These are phyloP conservation scores for Paraphoma sp. DNA, from an alignment of 2,329 filamentous ascomycete species.

Conservation along the genomic window DNA sequence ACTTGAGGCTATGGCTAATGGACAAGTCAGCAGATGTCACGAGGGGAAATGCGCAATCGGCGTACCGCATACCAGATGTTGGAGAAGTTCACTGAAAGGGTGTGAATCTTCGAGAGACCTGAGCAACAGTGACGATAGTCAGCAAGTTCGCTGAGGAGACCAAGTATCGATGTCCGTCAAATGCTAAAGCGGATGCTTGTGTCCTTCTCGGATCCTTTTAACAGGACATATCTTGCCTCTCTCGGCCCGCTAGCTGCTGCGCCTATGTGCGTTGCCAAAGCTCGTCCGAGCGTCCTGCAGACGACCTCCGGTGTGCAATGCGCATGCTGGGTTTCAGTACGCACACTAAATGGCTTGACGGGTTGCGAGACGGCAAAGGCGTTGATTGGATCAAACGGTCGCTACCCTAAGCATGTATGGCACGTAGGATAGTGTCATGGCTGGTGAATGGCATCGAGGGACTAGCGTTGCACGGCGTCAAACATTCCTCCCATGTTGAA, in stretches of 20 bases:
- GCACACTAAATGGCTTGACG: slow-evolving; percentile 34
- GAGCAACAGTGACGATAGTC: not conserved
- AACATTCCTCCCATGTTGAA: slow-evolving; percentile 38
- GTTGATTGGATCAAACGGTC: slow-evolving; percentile 31
- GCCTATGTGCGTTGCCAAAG: slow-evolving; percentile 36
- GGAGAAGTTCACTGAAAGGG: not conserved
- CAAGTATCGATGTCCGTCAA: slow-evolving; percentile 10
- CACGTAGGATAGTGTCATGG: slow-evolving; percentile 27
- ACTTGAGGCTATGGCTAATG: slow-evolving; percentile 12
- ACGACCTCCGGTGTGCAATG: slow-evolving; percentile 38
- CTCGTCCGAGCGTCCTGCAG: slow-evolving; percentile 40
- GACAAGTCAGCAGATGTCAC: slow-evolving; percentile 27
- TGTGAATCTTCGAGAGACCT: not conserved
- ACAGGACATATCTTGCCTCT: slow-evolving; percentile 22
- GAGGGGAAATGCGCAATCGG: not conserved
- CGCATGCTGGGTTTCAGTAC: slow-evolving; percentile 30
- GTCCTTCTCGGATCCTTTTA: slow-evolving; percentile 23
- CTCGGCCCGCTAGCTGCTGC: slow-evolving; percentile 29
- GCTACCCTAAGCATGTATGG: slow-evolving; percentile 24
- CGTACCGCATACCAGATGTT: not conserved
- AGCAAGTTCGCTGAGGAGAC: not conserved
- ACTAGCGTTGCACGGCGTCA: slow-evolving; percentile 41
- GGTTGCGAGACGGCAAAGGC: slow-evolving; percentile 14
- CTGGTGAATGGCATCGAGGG: slow-evolving; percentile 41
- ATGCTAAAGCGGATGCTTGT: slow-evolving; percentile 20